A percentile compares a stretch with the other conserved stretches of the same genome.
These are phyloP conservation scores for Corymbia citriodora DNA, from an alignment of 441 rosid genomes.

Conservation along the genomic window DNA sequence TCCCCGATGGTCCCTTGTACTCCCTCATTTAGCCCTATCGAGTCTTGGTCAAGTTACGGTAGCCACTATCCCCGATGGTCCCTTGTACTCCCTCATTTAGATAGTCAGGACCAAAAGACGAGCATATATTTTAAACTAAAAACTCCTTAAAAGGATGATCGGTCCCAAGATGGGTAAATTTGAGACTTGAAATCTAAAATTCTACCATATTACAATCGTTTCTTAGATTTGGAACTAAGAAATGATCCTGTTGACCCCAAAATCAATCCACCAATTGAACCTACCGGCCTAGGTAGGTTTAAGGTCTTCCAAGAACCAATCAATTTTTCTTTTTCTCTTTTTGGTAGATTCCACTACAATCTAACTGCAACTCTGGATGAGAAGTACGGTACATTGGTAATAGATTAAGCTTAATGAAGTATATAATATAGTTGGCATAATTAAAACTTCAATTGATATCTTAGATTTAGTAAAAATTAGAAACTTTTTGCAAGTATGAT, in stretches of 20 bases:
- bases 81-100: background rate
- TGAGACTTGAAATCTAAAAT: background rate
- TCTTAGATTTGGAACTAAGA: background rate
- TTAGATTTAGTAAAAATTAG: background rate
- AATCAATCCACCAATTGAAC: background rate
- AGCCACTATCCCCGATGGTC: background rate
- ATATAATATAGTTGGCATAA: no score
- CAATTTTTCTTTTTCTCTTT: background rate
- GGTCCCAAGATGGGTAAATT: background rate
- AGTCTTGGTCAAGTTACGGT: background rate
- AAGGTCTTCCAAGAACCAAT: background rate
- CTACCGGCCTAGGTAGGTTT: accelerated
- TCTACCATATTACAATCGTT: background rate
- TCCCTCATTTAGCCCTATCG: background rate
- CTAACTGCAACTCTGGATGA: background rate
- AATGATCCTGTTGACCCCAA: background rate
- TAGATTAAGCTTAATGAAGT: background rate
- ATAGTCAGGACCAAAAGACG: background rate
- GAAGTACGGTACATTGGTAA: background rate
- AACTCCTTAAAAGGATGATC: background rate
- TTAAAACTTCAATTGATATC: background rate
- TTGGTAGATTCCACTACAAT: background rate
- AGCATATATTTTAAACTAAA: background rate
- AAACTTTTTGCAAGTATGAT: background rate
- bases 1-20: background rate